Evolutionary conservation across 2,329 filamentous ascomycete genomes (phyloP).

Genomic region (Talaromyces sp.): DNA sequence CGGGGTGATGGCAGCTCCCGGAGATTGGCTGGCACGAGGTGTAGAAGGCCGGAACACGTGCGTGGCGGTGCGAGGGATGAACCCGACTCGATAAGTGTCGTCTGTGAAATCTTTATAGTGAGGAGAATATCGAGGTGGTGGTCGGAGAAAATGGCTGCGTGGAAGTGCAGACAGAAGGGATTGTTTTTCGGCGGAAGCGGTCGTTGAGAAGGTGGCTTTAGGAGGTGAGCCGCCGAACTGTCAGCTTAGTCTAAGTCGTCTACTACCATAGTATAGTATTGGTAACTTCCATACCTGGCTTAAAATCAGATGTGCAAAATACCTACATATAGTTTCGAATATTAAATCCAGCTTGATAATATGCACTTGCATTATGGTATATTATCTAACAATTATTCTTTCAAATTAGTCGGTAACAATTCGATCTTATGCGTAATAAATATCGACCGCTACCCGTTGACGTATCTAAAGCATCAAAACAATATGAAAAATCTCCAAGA

Average conservation of each 20-base stretch:
- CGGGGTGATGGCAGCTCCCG: slow-evolving; percentile 18
- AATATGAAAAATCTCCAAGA: too few species aligned
- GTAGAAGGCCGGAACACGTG: slow-evolving; percentile 8
- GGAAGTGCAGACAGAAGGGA: not conserved
- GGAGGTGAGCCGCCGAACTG: not conserved
- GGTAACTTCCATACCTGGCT: too few species aligned
- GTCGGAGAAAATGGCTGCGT: not conserved
- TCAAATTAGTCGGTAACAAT: too few species aligned
- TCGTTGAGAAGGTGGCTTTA: not conserved
- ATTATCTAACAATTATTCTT: too few species aligned
- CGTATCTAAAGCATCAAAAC: too few species aligned
- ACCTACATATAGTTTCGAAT: too few species aligned
- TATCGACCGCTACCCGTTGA: too few species aligned
- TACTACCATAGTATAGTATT: too few species aligned
- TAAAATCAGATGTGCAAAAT: too few species aligned
- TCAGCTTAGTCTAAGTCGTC: not conserved
- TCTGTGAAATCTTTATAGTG: not conserved
- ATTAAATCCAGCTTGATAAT: too few species aligned
- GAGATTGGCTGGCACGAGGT: slow-evolving; percentile 9
- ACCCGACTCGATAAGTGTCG: not conserved
- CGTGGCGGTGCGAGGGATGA: not conserved
- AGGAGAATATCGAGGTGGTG: not conserved
- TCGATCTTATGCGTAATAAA: too few species aligned
- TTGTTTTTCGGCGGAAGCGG: slow-evolving; percentile 1
- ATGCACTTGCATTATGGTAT: too few species aligned